These are phyloP conservation scores for Colletotrichum acutatum DNA, from an alignment of 2,329 filamentous ascomycete species.

Conservation along the genomic window DNA sequence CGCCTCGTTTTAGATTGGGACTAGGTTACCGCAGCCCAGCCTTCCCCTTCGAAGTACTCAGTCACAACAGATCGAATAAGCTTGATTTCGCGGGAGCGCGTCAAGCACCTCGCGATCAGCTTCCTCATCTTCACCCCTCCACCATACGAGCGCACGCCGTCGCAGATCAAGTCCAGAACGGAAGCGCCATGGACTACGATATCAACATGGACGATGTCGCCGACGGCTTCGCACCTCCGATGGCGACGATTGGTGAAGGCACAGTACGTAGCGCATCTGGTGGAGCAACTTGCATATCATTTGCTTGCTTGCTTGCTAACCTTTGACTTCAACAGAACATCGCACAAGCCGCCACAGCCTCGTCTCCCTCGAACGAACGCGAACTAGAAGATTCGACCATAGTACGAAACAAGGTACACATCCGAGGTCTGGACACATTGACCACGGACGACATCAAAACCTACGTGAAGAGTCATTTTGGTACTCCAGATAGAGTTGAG, in stretches of 20 bases:
- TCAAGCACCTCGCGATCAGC: neutral
- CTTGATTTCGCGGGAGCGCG: neutral
- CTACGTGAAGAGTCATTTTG: constrained; percentile 77
- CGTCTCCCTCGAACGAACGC: neutral
- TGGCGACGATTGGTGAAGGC: neutral
- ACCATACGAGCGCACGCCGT: constrained; percentile 37
- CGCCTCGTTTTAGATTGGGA: neutral
- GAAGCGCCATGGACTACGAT: constrained; percentile 69
- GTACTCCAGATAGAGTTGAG: constrained; percentile 73
- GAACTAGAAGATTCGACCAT: constrained; percentile 13
- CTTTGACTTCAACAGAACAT: neutral
- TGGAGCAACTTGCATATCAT: neutral
- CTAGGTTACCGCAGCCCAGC: too few relatives aligned
- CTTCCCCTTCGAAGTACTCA: neutral
- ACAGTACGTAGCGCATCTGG: neutral
- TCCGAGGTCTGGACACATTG: constrained; percentile 84
- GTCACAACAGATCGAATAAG: neutral
- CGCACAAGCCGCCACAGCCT: neutral
- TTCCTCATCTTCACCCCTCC: neutral
- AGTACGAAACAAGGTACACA: constrained; percentile 74
- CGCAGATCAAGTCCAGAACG: neutral
- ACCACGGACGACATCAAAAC: constrained; percentile 82
- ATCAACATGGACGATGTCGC: constrained; percentile 78
- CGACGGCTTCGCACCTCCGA: constrained; percentile 41
- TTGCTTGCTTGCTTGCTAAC: constrained; percentile 8